Base-by-base conservation (phyloP, 352 stramenopile species). In the Pythium pyrilobum region DNA sequence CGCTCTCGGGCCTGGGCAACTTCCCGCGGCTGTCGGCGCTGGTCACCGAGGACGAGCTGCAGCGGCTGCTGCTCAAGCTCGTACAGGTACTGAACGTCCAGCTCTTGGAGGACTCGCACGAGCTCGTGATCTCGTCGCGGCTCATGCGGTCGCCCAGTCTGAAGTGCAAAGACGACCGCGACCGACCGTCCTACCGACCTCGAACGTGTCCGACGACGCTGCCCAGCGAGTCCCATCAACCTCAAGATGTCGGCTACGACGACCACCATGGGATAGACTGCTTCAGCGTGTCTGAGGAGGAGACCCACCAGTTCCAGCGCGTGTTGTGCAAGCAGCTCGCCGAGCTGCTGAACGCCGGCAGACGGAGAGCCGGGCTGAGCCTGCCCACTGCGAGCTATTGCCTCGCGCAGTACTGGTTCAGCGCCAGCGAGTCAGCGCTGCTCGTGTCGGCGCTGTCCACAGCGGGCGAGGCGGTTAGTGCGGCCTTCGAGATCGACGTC, bases 21-120 rank as follows among this genome's bases (percentile, higher is more conserved):
- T 69, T 87, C n/a, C 81, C 81, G n/a, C 73, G 78, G 0, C 58
- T 92, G 5, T 89, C 81, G 12, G 43, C 52, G 20, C 48, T 87
- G 6, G 49, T 92, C 27, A 77, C 72, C 1, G 81, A 87, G 27
- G 59, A 84, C 21, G 77, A 87, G 39, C 56, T 89, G 0, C 66
- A 87, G 39, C 72, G 65, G 6, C 44, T 92, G 15, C 55, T 92
- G 6, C 51, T 87, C 27, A 71, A 72, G 15, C 64, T 89, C 2
- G 64, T 87, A 3, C 72, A 89, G 43, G 57, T 73, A 10, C 39
- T 84, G 1, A 66, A 67, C 15, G 71, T 92, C 11, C 65, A 85
- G 24, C 29, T 82, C 0, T 15, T 64, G 2, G 52, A 73, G 21
- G 52, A 66, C 29, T 37, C 40, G 13, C 58, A 64, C 12, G 38